phyloP scores from a whole-genome alignment of 176 grass and related monocot species.

The Zoysia japonica region DNA sequence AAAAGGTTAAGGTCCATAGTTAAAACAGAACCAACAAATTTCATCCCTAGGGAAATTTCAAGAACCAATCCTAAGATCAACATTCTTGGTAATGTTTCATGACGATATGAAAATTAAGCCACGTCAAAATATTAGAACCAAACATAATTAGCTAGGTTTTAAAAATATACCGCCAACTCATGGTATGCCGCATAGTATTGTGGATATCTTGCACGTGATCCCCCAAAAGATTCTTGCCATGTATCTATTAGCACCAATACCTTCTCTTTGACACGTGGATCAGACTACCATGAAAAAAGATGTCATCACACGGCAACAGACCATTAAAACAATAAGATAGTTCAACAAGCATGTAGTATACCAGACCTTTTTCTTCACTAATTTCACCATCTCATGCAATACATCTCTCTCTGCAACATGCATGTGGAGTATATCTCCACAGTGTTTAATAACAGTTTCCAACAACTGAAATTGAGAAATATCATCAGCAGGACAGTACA shows the following conservation, averaged over 20 bases:
- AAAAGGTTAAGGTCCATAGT: slow-evolving; percentile 9
- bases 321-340: slow-evolving; percentile 21
- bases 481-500: slow-evolving; percentile 15
- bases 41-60: neutral
- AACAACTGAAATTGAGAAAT: slow-evolving; percentile 66
- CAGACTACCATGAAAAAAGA: slow-evolving; percentile 59
- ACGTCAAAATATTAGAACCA: slow-evolving; percentile 32
- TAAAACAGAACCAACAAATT: slow-evolving; percentile 18
- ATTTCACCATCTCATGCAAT: slow-evolving; percentile 98
- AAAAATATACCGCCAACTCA: slow-evolving; percentile 75
- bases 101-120: slow-evolving; percentile 4
- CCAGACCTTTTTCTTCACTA: slow-evolving; percentile 94
- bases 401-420: slow-evolving; percentile 97
- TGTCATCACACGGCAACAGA: slow-evolving; percentile 27
- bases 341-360: slow-evolving; percentile 32
- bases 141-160: neutral
- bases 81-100: slow-evolving; percentile 8
- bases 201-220: slow-evolving; percentile 91
- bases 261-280: slow-evolving; percentile 95
- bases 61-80: slow-evolving; percentile 15
- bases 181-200: slow-evolving; percentile 97
- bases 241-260: slow-evolving; percentile 85
- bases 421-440: slow-evolving; percentile 99
- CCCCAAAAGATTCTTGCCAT: slow-evolving; percentile 98
- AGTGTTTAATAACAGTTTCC: slow-evolving; percentile 90